Conservation (phyloP, 495 filamentous ascomycete species). For the Aspergillus conjunctus region DNA sequence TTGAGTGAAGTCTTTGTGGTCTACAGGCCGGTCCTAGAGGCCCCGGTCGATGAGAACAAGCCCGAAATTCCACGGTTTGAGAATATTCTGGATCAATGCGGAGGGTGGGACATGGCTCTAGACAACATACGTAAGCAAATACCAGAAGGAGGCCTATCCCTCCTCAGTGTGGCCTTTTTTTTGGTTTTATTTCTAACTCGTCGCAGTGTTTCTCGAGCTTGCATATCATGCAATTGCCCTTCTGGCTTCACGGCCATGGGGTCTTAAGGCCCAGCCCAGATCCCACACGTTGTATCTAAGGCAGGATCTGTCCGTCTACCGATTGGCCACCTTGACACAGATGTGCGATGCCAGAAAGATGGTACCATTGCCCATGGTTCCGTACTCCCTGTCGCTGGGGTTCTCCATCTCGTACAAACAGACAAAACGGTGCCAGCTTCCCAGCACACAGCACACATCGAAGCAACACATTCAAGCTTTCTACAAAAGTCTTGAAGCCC, state of each 20-base stretch:
- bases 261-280: conserved; percentile 23
- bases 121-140: conserved; percentile 24
- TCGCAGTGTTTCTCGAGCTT: conserved; percentile 25
- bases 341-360: conserved; percentile 18
- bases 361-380: conserved; percentile 24
- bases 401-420: conserved; percentile 33
- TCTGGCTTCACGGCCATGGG: conserved; percentile 26
- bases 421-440: conserved; percentile 21
- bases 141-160: too few species aligned
- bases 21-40: conserved; percentile 53
- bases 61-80: conserved; percentile 61
- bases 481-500: conserved; percentile 23
- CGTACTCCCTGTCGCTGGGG: conserved; percentile 29
- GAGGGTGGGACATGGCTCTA: conserved; percentile 15
- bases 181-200: conserved; percentile 15
- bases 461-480: conserved; percentile 22
- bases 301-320: conserved; percentile 25
- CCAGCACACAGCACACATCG: conserved; percentile 18
- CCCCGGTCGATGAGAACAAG: conserved; percentile 34
- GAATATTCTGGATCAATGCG: conserved; percentile 42
- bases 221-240: conserved; percentile 27
- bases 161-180: background rate
- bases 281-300: conserved; percentile 22
- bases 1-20: conserved; percentile 61
- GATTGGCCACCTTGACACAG: conserved; percentile 21